Base-by-base conservation (phyloP, 116 monocot species). In the Phalaenopsis hybrid region DNA sequence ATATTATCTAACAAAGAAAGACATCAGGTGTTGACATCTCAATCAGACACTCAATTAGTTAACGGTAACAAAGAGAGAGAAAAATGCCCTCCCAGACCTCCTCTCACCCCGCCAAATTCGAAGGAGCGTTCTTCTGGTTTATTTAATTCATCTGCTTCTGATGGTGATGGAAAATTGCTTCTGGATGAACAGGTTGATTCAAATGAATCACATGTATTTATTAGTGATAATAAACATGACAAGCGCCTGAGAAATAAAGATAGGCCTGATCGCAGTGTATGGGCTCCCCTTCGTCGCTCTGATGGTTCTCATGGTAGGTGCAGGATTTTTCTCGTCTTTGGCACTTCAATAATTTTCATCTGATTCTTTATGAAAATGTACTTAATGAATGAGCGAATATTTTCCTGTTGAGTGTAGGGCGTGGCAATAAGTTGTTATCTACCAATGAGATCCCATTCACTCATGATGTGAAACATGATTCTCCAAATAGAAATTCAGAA, bases 251-350 rank as follows among this genome's bases (percentile, higher is more conserved):
- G 85, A 81, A 91, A 89, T 75, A 91, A 87, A 83, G 94, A 94
- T 37, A 82, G 88, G 84, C 87, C 89, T 86, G 94, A 94, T 83
- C 91, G 91, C 83, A 86, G 87, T 69, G 84, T 91, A 77, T 93
- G 94, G 94, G 81, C 92, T 4, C 88, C 85, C 52, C 83, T 86
- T 78, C 90, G 86, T 80, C 82, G 88, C 17, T 65, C 87, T 61
- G 85, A 90, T 84, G 81, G 82, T 77, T 74, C 82, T 61, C 86
- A 85, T 82, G 80, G 72, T 84, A 80, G 75, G 86, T 55, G 86
- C 86, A 72, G 41, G 57, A 10, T 67, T 83, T 43, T 57, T 7
- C 31, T 16, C 31, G 0, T 28, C 5, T 51, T 16, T 79, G 55
- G 16, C 48, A 49, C 18, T 52, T 73, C 15, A 15, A 55, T 43